Percentiles rank a stretch among this genome's conserved stretches.
Evolutionary conservation across 179 eudicot genomes (phyloP).

Genomic region (Carnegiea gigantea): DNA sequence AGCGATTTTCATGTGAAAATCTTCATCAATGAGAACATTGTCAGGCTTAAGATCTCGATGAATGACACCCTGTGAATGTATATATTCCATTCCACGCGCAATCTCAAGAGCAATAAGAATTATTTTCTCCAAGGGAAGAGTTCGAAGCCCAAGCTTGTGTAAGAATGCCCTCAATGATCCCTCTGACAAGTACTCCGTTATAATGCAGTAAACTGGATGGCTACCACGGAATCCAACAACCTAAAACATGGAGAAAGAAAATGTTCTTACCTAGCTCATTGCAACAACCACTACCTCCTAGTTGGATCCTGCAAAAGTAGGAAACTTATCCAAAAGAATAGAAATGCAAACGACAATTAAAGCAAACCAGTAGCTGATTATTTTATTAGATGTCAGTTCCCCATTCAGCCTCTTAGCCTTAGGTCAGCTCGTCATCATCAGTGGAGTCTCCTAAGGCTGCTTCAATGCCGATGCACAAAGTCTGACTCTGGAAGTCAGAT

Average conservation of each 20-base stretch:
- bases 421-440: too few species aligned
- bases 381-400: too few species aligned
- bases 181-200: slow-evolving; percentile 76
- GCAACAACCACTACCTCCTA: not conserved
- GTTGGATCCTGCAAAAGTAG: not conserved
- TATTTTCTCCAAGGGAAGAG: slow-evolving; percentile 52
- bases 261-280: not conserved
- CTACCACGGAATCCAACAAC: slow-evolving; percentile 73
- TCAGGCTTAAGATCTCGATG: slow-evolving; percentile 92
- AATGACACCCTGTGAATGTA: slow-evolving; percentile 79
- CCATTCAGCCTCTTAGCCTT: too few species aligned
- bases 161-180: slow-evolving; percentile 87
- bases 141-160: slow-evolving; percentile 64
- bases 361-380: too few species aligned
- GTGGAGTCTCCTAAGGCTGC: too few species aligned
- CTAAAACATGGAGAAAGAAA: slow-evolving; percentile 28
- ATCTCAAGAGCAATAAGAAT: slow-evolving; percentile 61
- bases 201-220: slow-evolving; percentile 66
- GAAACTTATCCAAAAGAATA: not conserved
- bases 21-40: slow-evolving; percentile 61
- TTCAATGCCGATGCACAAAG: too few species aligned
- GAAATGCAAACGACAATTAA: not conserved
- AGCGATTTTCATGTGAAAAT: slow-evolving; percentile 68
- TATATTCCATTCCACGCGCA: slow-evolving; percentile 80
- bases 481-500: too few species aligned